Conservation (phyloP, 371 early-diverging fungal species). For the Rhizopus sp. region DNA sequence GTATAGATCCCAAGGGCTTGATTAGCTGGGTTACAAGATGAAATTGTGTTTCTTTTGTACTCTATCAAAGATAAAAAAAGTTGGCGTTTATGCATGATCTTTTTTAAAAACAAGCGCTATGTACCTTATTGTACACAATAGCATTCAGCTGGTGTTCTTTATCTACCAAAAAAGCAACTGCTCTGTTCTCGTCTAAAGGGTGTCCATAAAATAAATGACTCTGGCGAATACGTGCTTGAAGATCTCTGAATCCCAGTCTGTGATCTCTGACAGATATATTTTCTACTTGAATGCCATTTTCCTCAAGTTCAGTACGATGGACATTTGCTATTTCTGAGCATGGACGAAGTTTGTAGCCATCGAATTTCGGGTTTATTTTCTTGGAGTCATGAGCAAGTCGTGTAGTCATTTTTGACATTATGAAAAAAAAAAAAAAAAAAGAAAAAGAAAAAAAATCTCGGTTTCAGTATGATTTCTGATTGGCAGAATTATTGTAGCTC, state of each 20-base stretch:
- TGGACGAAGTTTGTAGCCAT: constrained; percentile 66
- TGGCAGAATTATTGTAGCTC: too few species aligned
- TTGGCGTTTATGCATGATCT: neutral
- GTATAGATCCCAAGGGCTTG: constrained; percentile 27
- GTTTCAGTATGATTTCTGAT: too few species aligned
- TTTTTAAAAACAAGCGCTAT: neutral
- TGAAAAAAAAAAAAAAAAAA: neutral
- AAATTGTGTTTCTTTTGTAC: constrained; percentile 7
- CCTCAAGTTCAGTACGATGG: constrained; percentile 29
- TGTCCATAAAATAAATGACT: constrained; percentile 61
- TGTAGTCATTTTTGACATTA: constrained; percentile 6
- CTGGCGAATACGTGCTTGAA: constrained; percentile 68
- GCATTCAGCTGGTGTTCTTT: constrained; percentile 39
- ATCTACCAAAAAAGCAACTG: constrained; percentile 49
- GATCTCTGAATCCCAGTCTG: constrained; percentile 58
- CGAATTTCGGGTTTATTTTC: constrained; percentile 63
- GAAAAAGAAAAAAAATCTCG: neutral
- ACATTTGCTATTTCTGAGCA: constrained; percentile 44
- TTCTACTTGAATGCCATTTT: constrained; percentile 5
- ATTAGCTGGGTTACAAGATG: constrained; percentile 23
- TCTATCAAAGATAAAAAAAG: constrained; percentile 3
- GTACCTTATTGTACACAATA: constrained; percentile 50
- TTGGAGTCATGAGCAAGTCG: constrained; percentile 8
- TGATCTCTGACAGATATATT: constrained; percentile 16
- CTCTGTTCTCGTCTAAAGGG: constrained; percentile 25